Conservation (phyloP, 1,284 basidiomycete species). For the Pulveroboletus ridleyi region DNA sequence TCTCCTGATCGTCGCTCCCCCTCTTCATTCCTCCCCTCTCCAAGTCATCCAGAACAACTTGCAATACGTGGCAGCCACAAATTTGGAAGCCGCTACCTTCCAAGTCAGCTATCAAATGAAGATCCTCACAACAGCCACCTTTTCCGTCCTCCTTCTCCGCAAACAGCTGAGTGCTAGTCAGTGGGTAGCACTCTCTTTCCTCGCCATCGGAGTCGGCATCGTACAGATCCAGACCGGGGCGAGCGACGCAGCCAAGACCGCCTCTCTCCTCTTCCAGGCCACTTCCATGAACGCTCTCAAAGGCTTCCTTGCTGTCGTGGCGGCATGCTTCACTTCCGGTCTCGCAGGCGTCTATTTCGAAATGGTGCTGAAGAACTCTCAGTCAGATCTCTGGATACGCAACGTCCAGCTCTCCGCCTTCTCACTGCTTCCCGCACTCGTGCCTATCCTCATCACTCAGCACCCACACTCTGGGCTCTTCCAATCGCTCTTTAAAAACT, state of each 20-base stretch:
- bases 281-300: conserved; percentile 81
- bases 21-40: conserved; percentile 9
- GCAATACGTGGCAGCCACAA: conserved; percentile 93
- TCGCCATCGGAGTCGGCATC: conserved; percentile 92
- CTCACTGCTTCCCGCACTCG: conserved; percentile 89
- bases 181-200: conserved; percentile 85
- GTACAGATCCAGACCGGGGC: conserved; percentile 84
- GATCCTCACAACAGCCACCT: conserved; percentile 96
- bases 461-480: conserved; percentile 45
- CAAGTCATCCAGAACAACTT: conserved; percentile 94
- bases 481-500: conserved; percentile 70
- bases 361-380: conserved; percentile 94
- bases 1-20: not conserved
- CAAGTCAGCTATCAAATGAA: conserved; percentile 98
- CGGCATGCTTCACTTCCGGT: conserved; percentile 95
- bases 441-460: conserved; percentile 79
- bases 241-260: conserved; percentile 42
- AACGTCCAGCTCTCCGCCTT: conserved; percentile 97
- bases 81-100: conserved; percentile 95
- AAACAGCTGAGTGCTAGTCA: conserved; percentile 79
- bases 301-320: conserved; percentile 88
- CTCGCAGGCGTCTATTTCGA: conserved; percentile 99
- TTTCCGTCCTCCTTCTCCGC: conserved; percentile 90
- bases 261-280: conserved; percentile 41
- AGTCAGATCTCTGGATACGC: conserved; percentile 93